Conservation (phyloP, 2,329 filamentous ascomycete species). For the Penicillium italicum region DNA sequence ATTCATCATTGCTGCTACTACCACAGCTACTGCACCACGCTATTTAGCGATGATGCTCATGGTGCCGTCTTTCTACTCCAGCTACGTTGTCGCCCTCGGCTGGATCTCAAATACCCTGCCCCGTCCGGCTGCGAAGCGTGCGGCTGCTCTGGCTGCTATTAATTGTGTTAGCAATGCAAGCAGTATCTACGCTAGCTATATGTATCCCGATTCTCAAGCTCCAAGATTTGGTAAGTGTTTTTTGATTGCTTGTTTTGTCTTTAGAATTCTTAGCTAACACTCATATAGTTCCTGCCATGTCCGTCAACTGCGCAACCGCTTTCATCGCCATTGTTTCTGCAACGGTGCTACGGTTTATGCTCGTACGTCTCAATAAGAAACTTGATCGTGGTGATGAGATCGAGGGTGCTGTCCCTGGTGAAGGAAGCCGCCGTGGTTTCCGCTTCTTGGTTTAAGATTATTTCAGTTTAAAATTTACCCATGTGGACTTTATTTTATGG, state of each 20-base stretch:
- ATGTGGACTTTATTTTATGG: background rate
- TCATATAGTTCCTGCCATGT: conserved; percentile 56
- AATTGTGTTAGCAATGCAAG: conserved; percentile 68
- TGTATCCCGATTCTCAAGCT: conserved; percentile 55
- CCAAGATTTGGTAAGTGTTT: conserved; percentile 39
- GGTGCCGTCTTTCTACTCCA: conserved; percentile 60
- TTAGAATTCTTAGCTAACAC: background rate
- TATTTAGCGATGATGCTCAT: conserved; percentile 73
- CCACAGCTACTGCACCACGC: conserved; percentile 57
- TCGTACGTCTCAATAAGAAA: conserved; percentile 65
- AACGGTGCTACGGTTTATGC: conserved; percentile 58
- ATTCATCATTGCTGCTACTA: conserved; percentile 66
- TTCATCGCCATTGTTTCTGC: conserved; percentile 63
- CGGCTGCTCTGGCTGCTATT: conserved; percentile 69
- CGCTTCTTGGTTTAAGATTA: conserved; percentile 57
- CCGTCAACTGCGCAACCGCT: conserved; percentile 64
- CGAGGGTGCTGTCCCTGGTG: conserved; percentile 54
- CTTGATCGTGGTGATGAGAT: conserved; percentile 61
- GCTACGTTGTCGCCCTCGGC: conserved; percentile 64
- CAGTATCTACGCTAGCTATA: conserved; percentile 66
- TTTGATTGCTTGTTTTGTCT: conserved; percentile 38
- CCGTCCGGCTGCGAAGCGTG: conserved; percentile 70
- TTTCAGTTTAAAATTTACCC: background rate
- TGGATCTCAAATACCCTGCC: conserved; percentile 77
- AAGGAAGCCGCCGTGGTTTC: conserved; percentile 60